Evolutionary conservation across 1,284 basidiomycete species (phyloP).

Genomic region (Sporisorium scitamineum): DNA sequence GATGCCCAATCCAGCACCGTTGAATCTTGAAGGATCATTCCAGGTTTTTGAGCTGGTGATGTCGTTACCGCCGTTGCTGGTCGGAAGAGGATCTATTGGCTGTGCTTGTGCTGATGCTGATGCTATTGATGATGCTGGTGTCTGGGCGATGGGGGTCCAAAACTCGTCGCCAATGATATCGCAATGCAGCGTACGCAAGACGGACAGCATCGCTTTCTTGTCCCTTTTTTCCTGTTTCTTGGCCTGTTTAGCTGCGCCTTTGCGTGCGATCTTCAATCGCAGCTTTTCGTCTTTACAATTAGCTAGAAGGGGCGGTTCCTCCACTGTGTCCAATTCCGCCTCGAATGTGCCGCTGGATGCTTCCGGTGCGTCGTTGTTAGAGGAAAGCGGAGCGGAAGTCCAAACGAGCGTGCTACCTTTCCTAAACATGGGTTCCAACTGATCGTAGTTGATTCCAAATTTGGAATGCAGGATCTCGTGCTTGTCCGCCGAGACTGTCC

Average conservation of each 20-base stretch:
- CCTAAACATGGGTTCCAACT: constrained; percentile 78
- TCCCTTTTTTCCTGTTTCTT: constrained; percentile 38
- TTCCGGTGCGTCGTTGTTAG: background rate
- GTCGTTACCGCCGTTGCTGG: constrained; percentile 45
- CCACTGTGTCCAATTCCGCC: background rate
- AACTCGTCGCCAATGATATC: constrained; percentile 66
- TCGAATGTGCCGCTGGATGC: background rate
- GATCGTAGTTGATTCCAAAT: constrained; percentile 90
- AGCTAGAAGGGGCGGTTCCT: constrained; percentile 1
- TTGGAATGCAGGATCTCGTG: constrained; percentile 87
- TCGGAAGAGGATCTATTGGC: constrained; percentile 17
- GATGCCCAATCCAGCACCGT: constrained; percentile 30
- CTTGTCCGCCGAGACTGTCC: constrained; percentile 87
- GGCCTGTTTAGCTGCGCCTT: constrained; percentile 25
- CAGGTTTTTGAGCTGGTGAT: constrained; percentile 15
- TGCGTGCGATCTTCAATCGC: constrained; percentile 22
- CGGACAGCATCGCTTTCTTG: constrained; percentile 29
- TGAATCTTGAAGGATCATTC: constrained; percentile 23
- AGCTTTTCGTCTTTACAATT: constrained; percentile 44
- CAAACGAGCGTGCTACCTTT: constrained; percentile 89
- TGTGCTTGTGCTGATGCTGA: background rate
- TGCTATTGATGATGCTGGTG: background rate
- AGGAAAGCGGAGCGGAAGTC: constrained; percentile 34
- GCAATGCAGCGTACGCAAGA: constrained; percentile 64
- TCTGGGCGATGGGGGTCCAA: constrained; percentile 34